These are phyloP conservation scores for Boletus rufocinnamomeus DNA, from an alignment of 768 basidiomycete genomes.

Conservation along the genomic window DNA sequence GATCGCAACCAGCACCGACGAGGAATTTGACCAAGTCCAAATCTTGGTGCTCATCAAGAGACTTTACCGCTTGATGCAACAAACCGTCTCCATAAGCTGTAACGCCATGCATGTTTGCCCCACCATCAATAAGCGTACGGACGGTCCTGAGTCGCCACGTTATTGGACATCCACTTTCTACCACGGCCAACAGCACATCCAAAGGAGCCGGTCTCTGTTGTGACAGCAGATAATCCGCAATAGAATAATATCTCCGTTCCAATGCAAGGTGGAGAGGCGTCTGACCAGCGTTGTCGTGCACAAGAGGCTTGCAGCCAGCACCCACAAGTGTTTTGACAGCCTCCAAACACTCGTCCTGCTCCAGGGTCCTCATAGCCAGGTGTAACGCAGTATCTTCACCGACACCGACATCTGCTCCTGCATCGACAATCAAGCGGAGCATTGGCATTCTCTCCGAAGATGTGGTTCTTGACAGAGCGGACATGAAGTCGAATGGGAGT, in stretches of 20 bases:
- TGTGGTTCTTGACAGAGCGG: neutral
- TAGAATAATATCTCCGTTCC: neutral
- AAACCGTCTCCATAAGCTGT: neutral
- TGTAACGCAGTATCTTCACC: neutral
- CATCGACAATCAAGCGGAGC: neutral
- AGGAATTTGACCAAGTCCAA: constrained; percentile 2
- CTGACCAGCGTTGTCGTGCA: neutral
- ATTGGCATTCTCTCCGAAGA: neutral
- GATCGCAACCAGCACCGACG: constrained; percentile 12
- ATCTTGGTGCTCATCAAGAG: neutral
- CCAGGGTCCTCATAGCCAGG: neutral
- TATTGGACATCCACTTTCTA: neutral
- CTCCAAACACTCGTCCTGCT: neutral
- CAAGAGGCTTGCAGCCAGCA: neutral
- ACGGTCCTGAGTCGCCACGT: neutral
- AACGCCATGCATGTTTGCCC: neutral
- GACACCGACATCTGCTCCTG: neutral
- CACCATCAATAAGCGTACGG: neutral
- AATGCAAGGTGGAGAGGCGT: constrained; percentile 6
- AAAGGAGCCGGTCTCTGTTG: neutral
- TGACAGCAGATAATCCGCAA: constrained; percentile 4
- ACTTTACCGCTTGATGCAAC: neutral
- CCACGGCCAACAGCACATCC: neutral
- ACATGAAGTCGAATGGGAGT: neutral
- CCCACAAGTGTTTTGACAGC: neutral